These are phyloP conservation scores for Scedosporium dehoogii DNA, from an alignment of 2,329 filamentous ascomycete species.

Conservation along the genomic window DNA sequence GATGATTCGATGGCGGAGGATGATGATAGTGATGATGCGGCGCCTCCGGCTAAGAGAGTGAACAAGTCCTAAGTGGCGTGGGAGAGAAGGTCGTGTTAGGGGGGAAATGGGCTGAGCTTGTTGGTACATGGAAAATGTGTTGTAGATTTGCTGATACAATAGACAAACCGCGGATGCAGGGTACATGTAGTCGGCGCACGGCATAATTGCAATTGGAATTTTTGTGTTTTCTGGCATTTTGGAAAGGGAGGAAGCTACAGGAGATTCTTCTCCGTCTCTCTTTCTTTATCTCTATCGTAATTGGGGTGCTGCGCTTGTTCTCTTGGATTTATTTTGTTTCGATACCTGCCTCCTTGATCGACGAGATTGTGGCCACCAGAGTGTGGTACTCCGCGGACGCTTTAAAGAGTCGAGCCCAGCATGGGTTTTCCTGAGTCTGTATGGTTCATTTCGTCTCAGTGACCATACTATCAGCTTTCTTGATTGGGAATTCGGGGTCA, in stretches of 20 bases:
- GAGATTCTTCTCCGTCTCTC: background rate
- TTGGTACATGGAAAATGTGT: background rate
- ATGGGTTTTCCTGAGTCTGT: too few species aligned
- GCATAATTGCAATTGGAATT: background rate
- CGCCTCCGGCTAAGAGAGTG: conserved; percentile 34
- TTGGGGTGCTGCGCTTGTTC: too few species aligned
- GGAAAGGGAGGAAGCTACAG: background rate
- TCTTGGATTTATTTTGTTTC: background rate
- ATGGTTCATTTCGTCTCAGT: too few species aligned
- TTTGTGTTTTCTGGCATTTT: background rate
- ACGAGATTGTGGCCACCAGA: too few species aligned
- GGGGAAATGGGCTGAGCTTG: background rate
- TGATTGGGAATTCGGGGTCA: too few species aligned
- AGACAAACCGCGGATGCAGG: background rate
- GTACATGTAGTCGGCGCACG: conserved; percentile 1
- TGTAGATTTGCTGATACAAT: background rate
- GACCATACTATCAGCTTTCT: too few species aligned
- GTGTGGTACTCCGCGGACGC: too few species aligned
- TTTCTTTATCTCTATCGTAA: background rate
- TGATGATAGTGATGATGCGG: conserved; percentile 41
- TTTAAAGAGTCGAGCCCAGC: too few species aligned
- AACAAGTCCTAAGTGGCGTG: conserved; percentile 26
- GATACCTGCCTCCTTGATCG: too few species aligned
- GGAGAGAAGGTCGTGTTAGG: conserved; percentile 6
- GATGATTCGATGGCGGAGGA: conserved; percentile 46